These are phyloP conservation scores for Pythium coloratum DNA, from an alignment of 352 stramenopile species.

Conservation along the genomic window DNA sequence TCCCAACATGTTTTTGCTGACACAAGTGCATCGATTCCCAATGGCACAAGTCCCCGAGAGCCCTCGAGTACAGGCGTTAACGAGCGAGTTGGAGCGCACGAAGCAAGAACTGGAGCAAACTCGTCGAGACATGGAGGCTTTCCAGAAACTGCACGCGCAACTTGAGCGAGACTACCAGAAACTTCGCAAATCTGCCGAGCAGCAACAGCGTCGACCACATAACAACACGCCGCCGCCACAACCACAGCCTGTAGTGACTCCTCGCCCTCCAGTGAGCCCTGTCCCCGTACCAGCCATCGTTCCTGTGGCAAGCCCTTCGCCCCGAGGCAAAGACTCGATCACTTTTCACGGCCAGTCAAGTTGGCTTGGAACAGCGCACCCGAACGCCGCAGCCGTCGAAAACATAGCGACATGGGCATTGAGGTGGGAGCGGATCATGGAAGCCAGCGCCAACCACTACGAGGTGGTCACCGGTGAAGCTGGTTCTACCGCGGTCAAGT, in stretches of 20 bases:
- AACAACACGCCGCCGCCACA: neutral
- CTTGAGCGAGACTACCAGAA: neutral
- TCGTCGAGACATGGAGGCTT: neutral
- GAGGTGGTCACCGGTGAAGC: neutral
- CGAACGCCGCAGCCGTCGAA: neutral
- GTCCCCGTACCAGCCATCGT: neutral
- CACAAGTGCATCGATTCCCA: neutral
- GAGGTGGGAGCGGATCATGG: conserved; percentile 6
- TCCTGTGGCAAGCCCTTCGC: neutral
- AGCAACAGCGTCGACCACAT: neutral
- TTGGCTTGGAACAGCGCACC: conserved; percentile 4
- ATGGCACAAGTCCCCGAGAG: neutral
- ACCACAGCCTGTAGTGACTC: neutral
- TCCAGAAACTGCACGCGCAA: neutral
- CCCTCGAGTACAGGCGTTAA: neutral
- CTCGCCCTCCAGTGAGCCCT: neutral
- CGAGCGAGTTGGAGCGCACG: neutral
- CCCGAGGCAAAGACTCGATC: neutral
- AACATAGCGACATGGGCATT: neutral
- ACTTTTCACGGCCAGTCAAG: neutral
- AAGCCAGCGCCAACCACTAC: neutral
- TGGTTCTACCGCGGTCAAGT: neutral
- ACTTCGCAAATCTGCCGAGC: neutral
- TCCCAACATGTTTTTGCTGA: neutral
- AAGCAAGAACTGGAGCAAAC: neutral